Evolutionary conservation across 177 flowering plant species (phyloP).

Genomic region (Vitis hybrid): DNA sequence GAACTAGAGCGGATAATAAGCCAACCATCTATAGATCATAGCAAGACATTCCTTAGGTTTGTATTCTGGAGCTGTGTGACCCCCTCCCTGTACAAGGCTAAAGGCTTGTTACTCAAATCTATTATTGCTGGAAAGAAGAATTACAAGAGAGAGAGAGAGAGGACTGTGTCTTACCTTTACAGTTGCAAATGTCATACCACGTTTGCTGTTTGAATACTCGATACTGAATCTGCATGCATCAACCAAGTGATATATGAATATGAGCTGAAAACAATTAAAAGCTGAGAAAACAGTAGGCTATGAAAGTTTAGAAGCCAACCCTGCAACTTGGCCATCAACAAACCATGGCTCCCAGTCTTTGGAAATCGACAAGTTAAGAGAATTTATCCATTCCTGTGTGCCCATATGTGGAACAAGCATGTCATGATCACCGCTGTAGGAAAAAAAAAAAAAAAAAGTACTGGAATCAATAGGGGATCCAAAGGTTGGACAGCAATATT

Average conservation of each 20-base stretch:
- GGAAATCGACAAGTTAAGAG: neutral
- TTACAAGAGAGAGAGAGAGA: no score
- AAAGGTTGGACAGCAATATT: no score
- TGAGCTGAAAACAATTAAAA: no score
- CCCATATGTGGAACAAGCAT: constrained; percentile 7
- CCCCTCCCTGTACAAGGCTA: constrained; percentile 21
- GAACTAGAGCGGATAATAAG: constrained; percentile 4
- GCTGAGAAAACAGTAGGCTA: no score
- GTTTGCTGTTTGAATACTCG: no score
- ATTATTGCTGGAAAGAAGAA: no score
- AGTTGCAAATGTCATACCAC: no score
- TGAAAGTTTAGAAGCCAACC: neutral
- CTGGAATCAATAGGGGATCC: neutral
- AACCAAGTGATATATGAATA: no score
- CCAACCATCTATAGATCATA: constrained; percentile 20
- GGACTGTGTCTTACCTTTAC: no score
- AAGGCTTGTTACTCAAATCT: neutral
- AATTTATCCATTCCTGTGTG: constrained; percentile 10
- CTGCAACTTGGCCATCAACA: constrained; percentile 12
- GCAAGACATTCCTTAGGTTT: constrained; percentile 17
- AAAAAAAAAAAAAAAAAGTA: neutral
- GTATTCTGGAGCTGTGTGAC: constrained; percentile 30
- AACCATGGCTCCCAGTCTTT: constrained; percentile 17
- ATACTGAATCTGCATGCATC: no score
- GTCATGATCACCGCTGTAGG: constrained; percentile 23